Conservation (phyloP, 73 alveolate species). For the Paramecium tetraurelia region DNA sequence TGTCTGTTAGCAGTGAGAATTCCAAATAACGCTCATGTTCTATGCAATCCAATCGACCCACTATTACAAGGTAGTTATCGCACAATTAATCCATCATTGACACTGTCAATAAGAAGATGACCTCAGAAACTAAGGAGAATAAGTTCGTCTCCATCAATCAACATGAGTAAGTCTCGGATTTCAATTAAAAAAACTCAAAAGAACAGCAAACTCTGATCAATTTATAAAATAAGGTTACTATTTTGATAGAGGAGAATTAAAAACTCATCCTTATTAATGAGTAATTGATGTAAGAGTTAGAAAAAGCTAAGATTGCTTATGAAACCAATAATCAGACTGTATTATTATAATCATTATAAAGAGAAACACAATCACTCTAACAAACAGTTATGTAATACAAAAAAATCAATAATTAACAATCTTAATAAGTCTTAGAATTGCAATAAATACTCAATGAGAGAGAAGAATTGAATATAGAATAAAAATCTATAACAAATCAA, state of each 20-base stretch:
- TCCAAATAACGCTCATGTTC: not conserved
- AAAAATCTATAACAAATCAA: not conserved
- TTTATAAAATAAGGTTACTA: not conserved
- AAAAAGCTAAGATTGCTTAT: not conserved
- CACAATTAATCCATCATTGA: not conserved
- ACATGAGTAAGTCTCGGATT: not conserved
- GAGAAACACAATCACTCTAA: not conserved
- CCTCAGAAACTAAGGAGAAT: not conserved
- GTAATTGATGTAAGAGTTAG: not conserved
- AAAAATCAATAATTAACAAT: not conserved
- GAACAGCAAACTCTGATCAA: not conserved
- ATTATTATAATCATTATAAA: not conserved
- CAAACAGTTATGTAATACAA: not conserved
- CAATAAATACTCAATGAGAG: constrained; percentile 5
- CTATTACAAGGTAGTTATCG: not conserved
- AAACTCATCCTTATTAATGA: constrained; percentile 25
- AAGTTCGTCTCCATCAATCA: not conserved
- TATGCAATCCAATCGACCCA: not conserved
- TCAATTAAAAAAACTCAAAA: not conserved
- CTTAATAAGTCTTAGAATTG: not conserved
- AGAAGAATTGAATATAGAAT: constrained; percentile 7
- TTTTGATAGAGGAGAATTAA: constrained; percentile 21
- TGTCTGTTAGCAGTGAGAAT: constrained; percentile 40
- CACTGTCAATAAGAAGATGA: not conserved
- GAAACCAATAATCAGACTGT: constrained; percentile 1